A percentile compares a stretch with the other conserved stretches of the same genome.
Evolutionary conservation across 768 basidiomycete species (phyloP).

Genomic region (Brasilioporus rufonigricans): DNA sequence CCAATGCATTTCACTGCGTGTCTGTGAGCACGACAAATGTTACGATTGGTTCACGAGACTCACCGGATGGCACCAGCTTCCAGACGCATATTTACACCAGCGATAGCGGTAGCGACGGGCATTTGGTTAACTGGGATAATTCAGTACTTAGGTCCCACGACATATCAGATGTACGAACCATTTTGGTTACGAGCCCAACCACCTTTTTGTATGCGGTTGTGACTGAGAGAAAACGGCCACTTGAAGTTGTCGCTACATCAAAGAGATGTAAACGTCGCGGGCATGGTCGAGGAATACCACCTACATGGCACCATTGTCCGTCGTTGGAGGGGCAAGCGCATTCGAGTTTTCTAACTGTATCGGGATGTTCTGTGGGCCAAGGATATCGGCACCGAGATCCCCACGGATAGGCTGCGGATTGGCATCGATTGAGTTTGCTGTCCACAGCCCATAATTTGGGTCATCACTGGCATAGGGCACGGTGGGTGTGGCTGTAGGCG

Average conservation of each 20-base stretch:
- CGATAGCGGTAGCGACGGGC: slow-evolving; percentile 39
- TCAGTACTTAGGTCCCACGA: background rate
- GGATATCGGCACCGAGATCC: slow-evolving; percentile 41
- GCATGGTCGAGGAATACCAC: slow-evolving; percentile 8
- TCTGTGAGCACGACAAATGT: slow-evolving; percentile 4
- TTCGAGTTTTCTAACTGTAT: slow-evolving; percentile 59
- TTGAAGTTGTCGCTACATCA: slow-evolving; percentile 45
- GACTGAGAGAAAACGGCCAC: slow-evolving; percentile 63
- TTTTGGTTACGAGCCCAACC: slow-evolving; percentile 69
- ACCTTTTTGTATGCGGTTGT: slow-evolving; percentile 57
- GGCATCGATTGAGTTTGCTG: slow-evolving; percentile 19
- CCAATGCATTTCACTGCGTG: slow-evolving; percentile 42
- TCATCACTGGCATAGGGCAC: slow-evolving; percentile 43
- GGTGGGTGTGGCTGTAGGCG: slow-evolving; percentile 39
- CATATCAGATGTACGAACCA: slow-evolving; percentile 30
- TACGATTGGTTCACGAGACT: background rate
- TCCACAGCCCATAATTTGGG: slow-evolving; percentile 47
- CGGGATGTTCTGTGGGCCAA: slow-evolving; percentile 58
- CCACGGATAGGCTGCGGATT: slow-evolving; percentile 45
- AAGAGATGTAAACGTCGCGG: background rate
- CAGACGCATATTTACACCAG: slow-evolving; percentile 43
- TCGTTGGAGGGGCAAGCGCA: slow-evolving; percentile 56
- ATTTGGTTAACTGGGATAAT: slow-evolving; percentile 34
- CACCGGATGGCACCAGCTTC: slow-evolving; percentile 43
- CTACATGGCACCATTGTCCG: slow-evolving; percentile 54